Conservation (phyloP, 768 basidiomycete genomes). For the Tulasnella sp. region DNA sequence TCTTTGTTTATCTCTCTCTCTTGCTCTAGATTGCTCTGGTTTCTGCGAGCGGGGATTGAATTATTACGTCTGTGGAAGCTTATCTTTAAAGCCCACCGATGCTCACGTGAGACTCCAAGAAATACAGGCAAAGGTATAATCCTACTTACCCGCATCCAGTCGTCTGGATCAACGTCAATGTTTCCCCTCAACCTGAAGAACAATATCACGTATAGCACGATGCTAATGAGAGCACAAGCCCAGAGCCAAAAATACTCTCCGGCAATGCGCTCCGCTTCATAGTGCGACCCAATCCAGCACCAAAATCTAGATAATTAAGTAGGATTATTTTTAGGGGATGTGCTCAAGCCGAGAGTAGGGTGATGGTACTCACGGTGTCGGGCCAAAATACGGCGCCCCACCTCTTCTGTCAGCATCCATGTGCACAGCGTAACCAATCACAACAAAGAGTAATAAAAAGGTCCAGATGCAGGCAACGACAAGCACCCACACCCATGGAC, state of each 20-base stretch:
- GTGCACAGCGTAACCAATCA: slow-evolving; percentile 6
- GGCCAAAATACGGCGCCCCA: slow-evolving; percentile 15
- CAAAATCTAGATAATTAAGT: slow-evolving; percentile 12
- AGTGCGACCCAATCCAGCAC: slow-evolving; percentile 27
- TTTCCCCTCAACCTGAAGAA: slow-evolving; percentile 26
- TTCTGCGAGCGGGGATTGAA: neutral
- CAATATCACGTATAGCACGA: slow-evolving; percentile 23
- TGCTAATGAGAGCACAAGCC: slow-evolving; percentile 24
- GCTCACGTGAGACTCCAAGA: neutral
- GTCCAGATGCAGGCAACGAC: slow-evolving; percentile 25
- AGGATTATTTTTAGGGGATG: neutral
- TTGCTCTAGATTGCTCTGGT: neutral
- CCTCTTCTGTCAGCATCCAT: neutral
- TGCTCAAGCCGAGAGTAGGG: too few species aligned
- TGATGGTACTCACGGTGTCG: slow-evolving; percentile 17
- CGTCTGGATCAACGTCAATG: slow-evolving; percentile 25
- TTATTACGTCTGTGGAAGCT: slow-evolving; percentile 23
- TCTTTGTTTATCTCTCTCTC: slow-evolving; percentile 18
- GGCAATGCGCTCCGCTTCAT: slow-evolving; percentile 19
- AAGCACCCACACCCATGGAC: slow-evolving; percentile 4
- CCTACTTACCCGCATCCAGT: slow-evolving; percentile 19
- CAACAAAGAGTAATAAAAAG: slow-evolving; percentile 14
- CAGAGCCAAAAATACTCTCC: slow-evolving; percentile 30
- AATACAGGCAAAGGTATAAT: too few species aligned
- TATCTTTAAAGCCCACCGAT: neutral